Evolutionary conservation across 164 flowering plant genomes (phyloP), one percentile per base, ranked within the genome.

Genomic region (Cinnamomum micranthum): DNA sequence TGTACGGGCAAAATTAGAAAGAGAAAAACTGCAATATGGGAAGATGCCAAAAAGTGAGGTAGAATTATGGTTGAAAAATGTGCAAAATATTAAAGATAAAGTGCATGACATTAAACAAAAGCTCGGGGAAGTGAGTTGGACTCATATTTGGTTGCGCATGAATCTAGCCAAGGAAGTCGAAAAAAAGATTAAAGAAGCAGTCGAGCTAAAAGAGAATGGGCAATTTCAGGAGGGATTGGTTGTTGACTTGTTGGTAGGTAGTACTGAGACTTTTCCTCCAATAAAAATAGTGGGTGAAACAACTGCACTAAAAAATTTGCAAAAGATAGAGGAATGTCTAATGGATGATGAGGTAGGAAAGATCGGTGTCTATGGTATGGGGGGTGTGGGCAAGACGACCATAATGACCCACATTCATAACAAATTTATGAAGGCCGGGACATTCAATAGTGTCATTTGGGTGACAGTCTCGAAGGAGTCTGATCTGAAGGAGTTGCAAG

Each of bases 301-400:
- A 71, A 58, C 75, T 3, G n/a, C 68, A 0, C 1, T 63, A 58
- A 73, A 23, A 73, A 35, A 19, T 12, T 23, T 73, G 24, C 33
- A 41, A 62, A 41, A 2, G 41, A 35, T 73, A n/a, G 63, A 55
- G 59, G 58, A 62, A 13, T 7, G 55, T 22, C 62, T 70, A 17
- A 50, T 23, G 63, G 47, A 70, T 62, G 70, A 7, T 17, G 63
- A 50, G 7, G 31, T 71, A 1, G 64, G 64, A 24, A 76, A 3
- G n/a, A 76, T 76, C 50, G 74, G 74, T 6, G 50, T 75, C 41
- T 70, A 70, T 70, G 77, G 77, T 11, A 58, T 75, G 77, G 77
- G 73, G 50, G 77, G 77, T 25, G 74, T 76, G 4, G 78, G 78
- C 22, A 76, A 76, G 33, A 71, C 78, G 2, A 76, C 78, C 6